These are phyloP conservation scores for Hypoxylon cercidicola DNA, from an alignment of 495 filamentous ascomycete genomes.

Conservation along the genomic window DNA sequence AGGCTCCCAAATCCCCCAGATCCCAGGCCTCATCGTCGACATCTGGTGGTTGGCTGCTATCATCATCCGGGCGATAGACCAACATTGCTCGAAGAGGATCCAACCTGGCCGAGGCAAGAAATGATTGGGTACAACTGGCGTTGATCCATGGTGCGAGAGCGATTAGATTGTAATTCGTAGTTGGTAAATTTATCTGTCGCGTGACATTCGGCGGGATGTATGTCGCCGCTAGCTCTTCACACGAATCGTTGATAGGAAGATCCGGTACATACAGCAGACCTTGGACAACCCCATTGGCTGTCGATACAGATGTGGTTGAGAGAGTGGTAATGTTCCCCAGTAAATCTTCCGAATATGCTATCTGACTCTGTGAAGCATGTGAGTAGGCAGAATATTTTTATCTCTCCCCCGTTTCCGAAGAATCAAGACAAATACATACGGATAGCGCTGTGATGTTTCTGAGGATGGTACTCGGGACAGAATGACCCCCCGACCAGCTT, in stretches of 20 bases:
- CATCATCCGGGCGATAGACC: constrained; percentile 74
- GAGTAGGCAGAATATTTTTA: constrained; percentile 16
- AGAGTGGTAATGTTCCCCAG: constrained; percentile 74
- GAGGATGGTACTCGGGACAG: constrained; percentile 57
- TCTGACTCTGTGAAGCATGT: constrained; percentile 60
- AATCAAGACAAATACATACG: constrained; percentile 50
- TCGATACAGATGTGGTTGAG: constrained; percentile 66
- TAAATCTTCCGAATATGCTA: constrained; percentile 71
- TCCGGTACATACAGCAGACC: constrained; percentile 87
- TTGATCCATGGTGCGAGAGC: constrained; percentile 92
- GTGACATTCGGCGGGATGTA: constrained; percentile 81
- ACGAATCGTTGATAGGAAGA: constrained; percentile 65
- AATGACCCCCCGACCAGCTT: constrained; percentile 51
- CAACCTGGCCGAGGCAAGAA: constrained; percentile 68
- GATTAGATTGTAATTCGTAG: constrained; percentile 70
- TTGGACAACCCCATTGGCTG: constrained; percentile 63
- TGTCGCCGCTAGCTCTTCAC: constrained; percentile 64
- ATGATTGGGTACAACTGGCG: constrained; percentile 72
- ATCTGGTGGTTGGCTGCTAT: constrained; percentile 68
- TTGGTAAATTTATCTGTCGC: constrained; percentile 72
- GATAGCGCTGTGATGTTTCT: constrained; percentile 60
- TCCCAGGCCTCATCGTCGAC: constrained; percentile 70
- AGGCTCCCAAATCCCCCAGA: constrained; percentile 68
- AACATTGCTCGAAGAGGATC: constrained; percentile 73
- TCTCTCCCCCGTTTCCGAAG: not conserved